phyloP scores from a whole-genome alignment of 805 yeast species.

The Hanseniaspora clermontiae region DNA sequence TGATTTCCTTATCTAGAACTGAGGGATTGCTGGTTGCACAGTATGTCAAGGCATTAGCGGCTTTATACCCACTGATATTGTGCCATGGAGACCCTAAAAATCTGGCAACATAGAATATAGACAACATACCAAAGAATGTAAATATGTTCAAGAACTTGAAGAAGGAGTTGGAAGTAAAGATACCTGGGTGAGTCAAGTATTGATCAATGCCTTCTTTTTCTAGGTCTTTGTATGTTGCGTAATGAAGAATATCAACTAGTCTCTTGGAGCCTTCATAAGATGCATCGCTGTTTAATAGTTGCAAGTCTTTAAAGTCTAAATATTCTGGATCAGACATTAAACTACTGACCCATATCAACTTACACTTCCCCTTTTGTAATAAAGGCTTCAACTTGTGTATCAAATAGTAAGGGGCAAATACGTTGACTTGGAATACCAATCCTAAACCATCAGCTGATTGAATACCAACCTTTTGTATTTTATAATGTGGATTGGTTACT shows the following conservation, averaged over 20 bases:
- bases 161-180: constrained; percentile 73
- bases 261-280: constrained; percentile 91
- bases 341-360: constrained; percentile 75
- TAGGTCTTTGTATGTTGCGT: constrained; percentile 49
- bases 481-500: constrained; percentile 79
- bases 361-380: constrained; percentile 45
- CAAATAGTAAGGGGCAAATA: constrained; percentile 88
- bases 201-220: constrained; percentile 45
- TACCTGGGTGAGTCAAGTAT: constrained; percentile 86
- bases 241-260: constrained; percentile 69
- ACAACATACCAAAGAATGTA: constrained; percentile 75
- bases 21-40: constrained; percentile 46
- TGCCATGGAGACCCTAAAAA: constrained; percentile 78
- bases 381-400: constrained; percentile 51
- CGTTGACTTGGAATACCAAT: constrained; percentile 83
- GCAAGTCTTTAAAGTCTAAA: constrained; percentile 62
- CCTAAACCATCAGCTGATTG: constrained; percentile 72
- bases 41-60: constrained; percentile 76
- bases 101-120: constrained; percentile 73
- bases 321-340: constrained; percentile 66
- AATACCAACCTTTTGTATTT: constrained; percentile 68
- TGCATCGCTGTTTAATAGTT: constrained; percentile 46
- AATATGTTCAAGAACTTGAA: constrained; percentile 61
- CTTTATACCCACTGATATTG: constrained; percentile 74
- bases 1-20: constrained; percentile 32